phyloP scores from a whole-genome alignment of 2,329 filamentous ascomycete genomes.

The Exutisphaerella laricina region DNA sequence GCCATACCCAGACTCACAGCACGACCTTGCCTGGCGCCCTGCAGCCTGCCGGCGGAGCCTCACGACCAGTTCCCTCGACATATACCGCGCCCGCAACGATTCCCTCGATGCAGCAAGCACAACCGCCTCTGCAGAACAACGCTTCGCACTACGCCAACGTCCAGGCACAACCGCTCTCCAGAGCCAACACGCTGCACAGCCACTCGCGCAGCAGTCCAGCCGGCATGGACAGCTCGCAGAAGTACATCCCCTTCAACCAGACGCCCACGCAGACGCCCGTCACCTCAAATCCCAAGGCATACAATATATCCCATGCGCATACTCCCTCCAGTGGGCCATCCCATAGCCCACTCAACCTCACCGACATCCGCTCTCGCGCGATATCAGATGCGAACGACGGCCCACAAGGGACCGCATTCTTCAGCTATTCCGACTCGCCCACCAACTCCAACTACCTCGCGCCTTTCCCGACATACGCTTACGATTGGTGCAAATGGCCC shows the following conservation, averaged over 20 bases:
- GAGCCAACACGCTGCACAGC: constrained; percentile 63
- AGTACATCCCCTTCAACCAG: constrained; percentile 57
- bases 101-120: constrained; percentile 51
- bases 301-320: constrained; percentile 57
- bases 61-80: constrained; percentile 48
- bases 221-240: constrained; percentile 41
- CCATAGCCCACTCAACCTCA: constrained; percentile 83
- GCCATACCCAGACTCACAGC: too few relatives aligned
- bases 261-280: constrained; percentile 54
- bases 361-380: constrained; percentile 82
- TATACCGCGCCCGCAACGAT: constrained; percentile 53
- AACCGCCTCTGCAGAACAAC: constrained; percentile 45
- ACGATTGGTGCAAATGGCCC: constrained; percentile 99
- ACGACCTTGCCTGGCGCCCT: constrained; percentile 54
- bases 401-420: constrained; percentile 53
- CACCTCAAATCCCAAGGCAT: constrained; percentile 38
- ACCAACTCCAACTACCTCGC: constrained; percentile 88
- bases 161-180: constrained; percentile 48
- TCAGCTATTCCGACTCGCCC: constrained; percentile 61
- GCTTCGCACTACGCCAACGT: constrained; percentile 51
- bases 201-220: constrained; percentile 76
- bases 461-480: constrained; percentile 92
- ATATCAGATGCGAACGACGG: constrained; percentile 76
- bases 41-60: constrained; percentile 49
- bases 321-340: constrained; percentile 58